Evolutionary conservation across 192 early-diverging fungal genomes (phyloP).

Genomic region (Podila epigama): DNA sequence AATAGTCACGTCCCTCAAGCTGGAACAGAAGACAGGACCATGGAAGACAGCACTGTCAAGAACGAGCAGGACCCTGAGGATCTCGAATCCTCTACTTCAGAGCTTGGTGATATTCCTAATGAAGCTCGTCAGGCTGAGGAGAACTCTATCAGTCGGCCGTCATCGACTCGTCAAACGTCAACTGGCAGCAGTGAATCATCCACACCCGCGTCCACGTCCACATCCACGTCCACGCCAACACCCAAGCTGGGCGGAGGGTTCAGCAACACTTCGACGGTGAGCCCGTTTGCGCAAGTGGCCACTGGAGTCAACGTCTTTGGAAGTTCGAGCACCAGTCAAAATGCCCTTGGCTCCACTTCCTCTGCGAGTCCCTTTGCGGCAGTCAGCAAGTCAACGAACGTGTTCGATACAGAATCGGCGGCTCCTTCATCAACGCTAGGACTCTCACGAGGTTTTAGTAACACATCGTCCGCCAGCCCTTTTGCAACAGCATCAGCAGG

Average conservation of each 20-base stretch:
- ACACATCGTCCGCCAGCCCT: constrained; percentile 33
- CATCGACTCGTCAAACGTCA: background rate
- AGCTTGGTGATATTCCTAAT: background rate
- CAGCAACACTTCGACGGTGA: constrained; percentile 21
- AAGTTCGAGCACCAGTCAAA: constrained; percentile 20
- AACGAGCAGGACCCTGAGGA: background rate
- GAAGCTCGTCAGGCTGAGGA: background rate
- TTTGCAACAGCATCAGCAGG: constrained; percentile 19
- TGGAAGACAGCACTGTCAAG: constrained; percentile 26
- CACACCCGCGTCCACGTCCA: background rate
- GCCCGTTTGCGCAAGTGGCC: constrained; percentile 30
- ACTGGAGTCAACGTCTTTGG: constrained; percentile 27
- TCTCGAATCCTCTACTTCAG: background rate
- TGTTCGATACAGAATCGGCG: constrained; percentile 10
- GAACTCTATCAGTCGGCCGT: background rate
- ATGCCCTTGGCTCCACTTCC: constrained; percentile 16
- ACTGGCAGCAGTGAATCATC: constrained; percentile 6
- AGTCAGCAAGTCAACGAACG: constrained; percentile 11
- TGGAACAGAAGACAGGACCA: constrained; percentile 12
- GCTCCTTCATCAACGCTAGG: constrained; percentile 11
- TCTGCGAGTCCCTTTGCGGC: constrained; percentile 20
- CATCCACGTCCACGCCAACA: background rate
- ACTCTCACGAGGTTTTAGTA: constrained; percentile 28
- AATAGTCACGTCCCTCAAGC: background rate
- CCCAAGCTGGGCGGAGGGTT: constrained; percentile 16